Evolutionary conservation across 2,329 filamentous ascomycete genomes (phyloP).

Genomic region (Nemania sp.): DNA sequence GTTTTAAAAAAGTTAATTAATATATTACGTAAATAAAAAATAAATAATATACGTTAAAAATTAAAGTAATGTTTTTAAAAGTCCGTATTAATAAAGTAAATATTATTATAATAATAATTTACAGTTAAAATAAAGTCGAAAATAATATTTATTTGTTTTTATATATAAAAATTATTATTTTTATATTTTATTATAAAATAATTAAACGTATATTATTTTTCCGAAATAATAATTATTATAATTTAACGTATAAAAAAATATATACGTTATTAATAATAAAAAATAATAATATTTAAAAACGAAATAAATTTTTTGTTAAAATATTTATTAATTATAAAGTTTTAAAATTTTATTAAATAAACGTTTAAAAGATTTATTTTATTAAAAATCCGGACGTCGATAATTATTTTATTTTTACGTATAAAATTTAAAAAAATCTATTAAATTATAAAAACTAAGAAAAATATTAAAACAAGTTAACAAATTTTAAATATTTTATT

Average conservation of each 20-base stretch:
- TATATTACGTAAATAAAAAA: background rate
- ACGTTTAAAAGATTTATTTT: background rate
- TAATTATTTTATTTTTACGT: background rate
- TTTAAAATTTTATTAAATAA: slow-evolving; percentile 7
- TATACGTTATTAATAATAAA: slow-evolving; percentile 8
- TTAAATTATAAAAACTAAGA: slow-evolving; percentile 4
- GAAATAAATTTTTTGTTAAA: background rate
- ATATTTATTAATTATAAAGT: background rate
- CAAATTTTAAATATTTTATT: background rate
- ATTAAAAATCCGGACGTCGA: background rate
- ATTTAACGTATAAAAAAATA: background rate
- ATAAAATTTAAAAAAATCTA: background rate
- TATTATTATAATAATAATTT: slow-evolving; percentile 14
- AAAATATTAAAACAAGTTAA: background rate
- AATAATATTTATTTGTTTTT: slow-evolving; percentile 5
- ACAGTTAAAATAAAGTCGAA: background rate
- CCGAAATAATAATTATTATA: background rate
- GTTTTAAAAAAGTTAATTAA: slow-evolving; percentile 1
- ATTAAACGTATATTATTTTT: background rate
- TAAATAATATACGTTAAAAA: background rate
- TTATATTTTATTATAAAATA: slow-evolving; percentile 16
- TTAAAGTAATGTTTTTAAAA: background rate
- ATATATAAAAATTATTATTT: slow-evolving; percentile 5
- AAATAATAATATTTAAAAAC: background rate
- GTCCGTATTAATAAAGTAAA: background rate